Percentiles rank a stretch among this genome's conserved stretches.
Evolutionary conservation across 2,329 filamentous ascomycete species (phyloP).

Genomic region (Ophiostoma australiae): DNA sequence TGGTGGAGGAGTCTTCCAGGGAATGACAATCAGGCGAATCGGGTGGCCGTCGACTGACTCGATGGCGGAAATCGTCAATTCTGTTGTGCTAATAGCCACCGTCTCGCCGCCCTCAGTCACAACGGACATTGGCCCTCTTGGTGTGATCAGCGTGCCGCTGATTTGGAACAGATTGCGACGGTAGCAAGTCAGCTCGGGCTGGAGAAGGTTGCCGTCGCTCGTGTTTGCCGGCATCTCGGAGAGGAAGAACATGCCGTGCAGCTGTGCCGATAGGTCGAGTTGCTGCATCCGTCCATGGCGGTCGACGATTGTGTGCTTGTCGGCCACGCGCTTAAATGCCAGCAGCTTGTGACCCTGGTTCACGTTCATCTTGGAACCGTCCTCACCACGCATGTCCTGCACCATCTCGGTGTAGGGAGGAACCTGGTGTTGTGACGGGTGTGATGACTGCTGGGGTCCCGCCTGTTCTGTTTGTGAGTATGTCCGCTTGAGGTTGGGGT

Average conservation of each 20-base stretch:
- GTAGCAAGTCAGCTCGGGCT: constrained; percentile 90
- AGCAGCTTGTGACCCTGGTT: constrained; percentile 59
- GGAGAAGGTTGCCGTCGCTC: constrained; percentile 53
- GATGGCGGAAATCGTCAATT: constrained; percentile 84
- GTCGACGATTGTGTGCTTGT: constrained; percentile 58
- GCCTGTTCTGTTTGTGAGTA: constrained; percentile 49
- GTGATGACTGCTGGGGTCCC: constrained; percentile 18
- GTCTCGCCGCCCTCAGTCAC: constrained; percentile 80
- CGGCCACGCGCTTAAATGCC: constrained; percentile 52
- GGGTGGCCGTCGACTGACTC: constrained; percentile 91
- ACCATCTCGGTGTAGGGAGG: constrained; percentile 57
- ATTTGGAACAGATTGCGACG: constrained; percentile 94
- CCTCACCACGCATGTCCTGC: constrained; percentile 53
- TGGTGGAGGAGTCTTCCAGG: constrained; percentile 92
- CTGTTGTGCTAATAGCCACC: constrained; percentile 74
- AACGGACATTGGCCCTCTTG: constrained; percentile 71
- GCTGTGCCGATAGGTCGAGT: constrained; percentile 63
- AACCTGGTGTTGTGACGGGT: constrained; percentile 19
- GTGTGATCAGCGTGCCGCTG: constrained; percentile 79
- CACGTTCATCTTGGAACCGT: constrained; percentile 52
- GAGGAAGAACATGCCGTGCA: constrained; percentile 85
- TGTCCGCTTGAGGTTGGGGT: constrained; percentile 52
- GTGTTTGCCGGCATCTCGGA: constrained; percentile 68
- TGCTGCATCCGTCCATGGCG: constrained; percentile 56
- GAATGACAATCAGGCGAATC: constrained; percentile 91